Base-by-base conservation (phyloP, 306 rosid genomes). In the Cucurbita argyrosperma region DNA sequence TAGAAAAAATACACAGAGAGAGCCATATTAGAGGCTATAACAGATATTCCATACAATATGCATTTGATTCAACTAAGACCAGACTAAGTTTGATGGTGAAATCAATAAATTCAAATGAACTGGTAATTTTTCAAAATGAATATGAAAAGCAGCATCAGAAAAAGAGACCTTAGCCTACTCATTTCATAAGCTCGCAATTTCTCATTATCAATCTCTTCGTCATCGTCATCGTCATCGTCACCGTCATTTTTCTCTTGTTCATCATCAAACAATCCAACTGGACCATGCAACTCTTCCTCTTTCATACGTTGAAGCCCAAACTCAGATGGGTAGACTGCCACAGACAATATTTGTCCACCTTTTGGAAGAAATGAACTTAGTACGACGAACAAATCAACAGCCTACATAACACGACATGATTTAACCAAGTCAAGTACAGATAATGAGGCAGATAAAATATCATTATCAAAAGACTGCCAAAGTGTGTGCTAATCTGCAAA, bases 241-340 rank as follows among this genome's bases (percentile, higher is more conserved):
- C 82, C 90, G 12, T 83, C 86, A 35, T 63, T 63, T 50, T 80
- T 60, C 80, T 77, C 74, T 71, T 76, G 50, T 37, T 86, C 89
- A 51, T 78, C 90, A 77, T 88, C 95, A 79, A 86, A 88, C n/a
- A 91, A 77, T 67, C 82, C 88, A 81, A 88, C 75, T 15, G 97
- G 99, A 23, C 99, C 99, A 80, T 13, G 88, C 68, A 85, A 76
- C 69, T 91, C 97, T 90, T 91, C 96, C 81, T 88, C 96, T 81
- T 85, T 80, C 95, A 91, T 86, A 30, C 96, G 96, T 77, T 89
- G 82, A 46, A 94, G 84, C 50, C 97, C 99, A 83, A 94, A 94
- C 75, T 94, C 99, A 26, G 99, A 82, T 8, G 92, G 99, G 80
- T 94, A 94, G 72, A 94, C 84, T 68, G 90, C 74, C 19, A 94